These are phyloP conservation scores for Phascolomyces articulosus DNA, from an alignment of 371 early-diverging fungal species.

Conservation along the genomic window DNA sequence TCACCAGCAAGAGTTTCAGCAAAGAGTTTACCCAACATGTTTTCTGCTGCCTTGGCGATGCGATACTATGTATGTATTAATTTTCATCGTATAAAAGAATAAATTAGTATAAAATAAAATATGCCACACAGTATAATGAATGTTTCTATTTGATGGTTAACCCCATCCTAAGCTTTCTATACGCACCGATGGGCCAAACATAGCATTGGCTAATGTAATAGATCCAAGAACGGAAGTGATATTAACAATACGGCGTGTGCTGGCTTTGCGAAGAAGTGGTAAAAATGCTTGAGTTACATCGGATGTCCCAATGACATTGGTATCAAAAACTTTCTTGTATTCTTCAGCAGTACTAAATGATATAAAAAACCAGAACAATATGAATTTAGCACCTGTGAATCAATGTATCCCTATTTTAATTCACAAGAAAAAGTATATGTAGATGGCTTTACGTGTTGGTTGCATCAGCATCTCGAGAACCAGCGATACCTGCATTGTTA, in stretches of 20 bases:
- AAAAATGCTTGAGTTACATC: constrained; percentile 26
- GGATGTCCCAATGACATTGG: constrained; percentile 30
- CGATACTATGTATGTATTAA: too few species aligned
- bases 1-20: constrained; percentile 22
- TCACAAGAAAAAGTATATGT: too few species aligned
- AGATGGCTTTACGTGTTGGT: not conserved
- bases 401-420: too few species aligned
- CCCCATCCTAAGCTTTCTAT: too few species aligned
- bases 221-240: constrained; percentile 34
- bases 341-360: constrained; percentile 9
- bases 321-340: constrained; percentile 18
- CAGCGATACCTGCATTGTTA: constrained; percentile 23
- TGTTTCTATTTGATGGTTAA: too few species aligned
- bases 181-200: not conserved
- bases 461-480: not conserved
- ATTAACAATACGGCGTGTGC: constrained; percentile 29
- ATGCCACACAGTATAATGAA: too few species aligned
- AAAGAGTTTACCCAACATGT: constrained; percentile 25
- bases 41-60: constrained; percentile 35
- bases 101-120: not conserved
- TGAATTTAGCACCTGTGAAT: too few species aligned
- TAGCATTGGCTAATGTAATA: constrained; percentile 7
- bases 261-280: constrained; percentile 26
- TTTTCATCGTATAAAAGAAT: not conserved
- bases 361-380: too few species aligned